phyloP scores from a whole-genome alignment of 1,284 basidiomycete genomes.

The Xerocomus nothofagi region DNA sequence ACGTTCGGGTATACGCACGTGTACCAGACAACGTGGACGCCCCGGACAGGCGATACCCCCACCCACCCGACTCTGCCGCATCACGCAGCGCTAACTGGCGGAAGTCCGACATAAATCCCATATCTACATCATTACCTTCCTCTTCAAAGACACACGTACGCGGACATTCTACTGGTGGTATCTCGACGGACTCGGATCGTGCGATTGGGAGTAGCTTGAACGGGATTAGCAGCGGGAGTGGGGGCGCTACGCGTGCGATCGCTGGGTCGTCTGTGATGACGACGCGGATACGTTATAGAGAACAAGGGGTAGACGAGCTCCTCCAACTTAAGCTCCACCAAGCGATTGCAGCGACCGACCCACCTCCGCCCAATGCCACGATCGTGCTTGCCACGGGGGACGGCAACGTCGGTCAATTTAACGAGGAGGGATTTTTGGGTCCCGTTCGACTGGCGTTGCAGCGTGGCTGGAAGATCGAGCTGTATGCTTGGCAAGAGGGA shows the following conservation, averaged over 20 bases:
- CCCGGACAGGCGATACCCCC: slow-evolving; percentile 43
- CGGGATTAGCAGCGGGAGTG: background rate
- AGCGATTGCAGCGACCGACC: slow-evolving; percentile 68
- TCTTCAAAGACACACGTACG: slow-evolving; percentile 20
- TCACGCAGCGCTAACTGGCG: slow-evolving; percentile 21
- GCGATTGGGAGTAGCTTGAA: background rate
- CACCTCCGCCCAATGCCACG: slow-evolving; percentile 62
- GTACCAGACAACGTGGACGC: slow-evolving; percentile 73
- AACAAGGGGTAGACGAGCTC: slow-evolving; percentile 87
- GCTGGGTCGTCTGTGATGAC: slow-evolving; percentile 12
- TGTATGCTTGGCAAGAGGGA: slow-evolving; percentile 83
- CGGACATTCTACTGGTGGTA: slow-evolving; percentile 36
- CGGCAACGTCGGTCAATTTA: slow-evolving; percentile 85
- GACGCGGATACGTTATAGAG: slow-evolving; percentile 56
- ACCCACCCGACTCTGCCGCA: slow-evolving; percentile 14
- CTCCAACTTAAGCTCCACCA: slow-evolving; percentile 86
- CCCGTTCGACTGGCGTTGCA: slow-evolving; percentile 79
- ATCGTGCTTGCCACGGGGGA: slow-evolving; percentile 90
- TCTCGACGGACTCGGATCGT: slow-evolving; percentile 29
- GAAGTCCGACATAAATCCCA: slow-evolving; percentile 19
- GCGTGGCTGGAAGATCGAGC: slow-evolving; percentile 84
- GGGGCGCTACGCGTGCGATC: slow-evolving; percentile 7
- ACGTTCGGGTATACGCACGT: slow-evolving; percentile 73
- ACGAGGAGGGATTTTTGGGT: slow-evolving; percentile 83
- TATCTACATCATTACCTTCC: background rate